Evolutionary conservation across 257 asterid species (phyloP).

Genomic region (Leptodermis oblonga): DNA sequence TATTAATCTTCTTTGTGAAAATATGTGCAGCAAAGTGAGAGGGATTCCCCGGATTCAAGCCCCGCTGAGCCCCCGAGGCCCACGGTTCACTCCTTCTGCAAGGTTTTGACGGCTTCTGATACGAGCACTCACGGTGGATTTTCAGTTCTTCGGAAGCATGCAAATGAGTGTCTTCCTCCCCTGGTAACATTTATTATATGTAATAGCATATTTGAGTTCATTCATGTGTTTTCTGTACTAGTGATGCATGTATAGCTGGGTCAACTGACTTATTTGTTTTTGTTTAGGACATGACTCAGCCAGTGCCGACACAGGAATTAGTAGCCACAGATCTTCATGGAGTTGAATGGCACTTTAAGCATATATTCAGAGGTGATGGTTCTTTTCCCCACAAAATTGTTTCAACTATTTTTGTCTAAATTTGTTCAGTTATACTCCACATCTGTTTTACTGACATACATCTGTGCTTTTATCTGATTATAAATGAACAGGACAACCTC

Average conservation of each 20-base stretch:
- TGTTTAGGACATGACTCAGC: constrained; percentile 68
- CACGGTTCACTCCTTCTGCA: constrained; percentile 73
- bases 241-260: background rate
- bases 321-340: constrained; percentile 59
- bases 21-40: constrained; percentile 58
- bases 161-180: constrained; percentile 84
- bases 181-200: constrained; percentile 40
- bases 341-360: constrained; percentile 55
- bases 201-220: background rate
- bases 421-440: background rate
- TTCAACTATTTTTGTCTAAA: background rate
- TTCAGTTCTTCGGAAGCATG: constrained; percentile 85
- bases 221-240: background rate
- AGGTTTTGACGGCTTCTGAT: constrained; percentile 87
- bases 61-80: constrained; percentile 55
- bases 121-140: constrained; percentile 95
- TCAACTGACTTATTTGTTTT: constrained; percentile 13
- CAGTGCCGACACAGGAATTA: constrained; percentile 50
- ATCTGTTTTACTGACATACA: background rate
- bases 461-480: background rate
- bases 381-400: background rate
- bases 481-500: constrained; percentile 47
- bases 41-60: constrained; percentile 39
- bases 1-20: constrained; percentile 14
- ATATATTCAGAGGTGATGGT: constrained; percentile 48